A percentile compares a stretch with the other conserved stretches of the same genome.
phyloP scores from a whole-genome alignment of 805 yeast species.

The Yamadazyma takamatsuzukensis region DNA sequence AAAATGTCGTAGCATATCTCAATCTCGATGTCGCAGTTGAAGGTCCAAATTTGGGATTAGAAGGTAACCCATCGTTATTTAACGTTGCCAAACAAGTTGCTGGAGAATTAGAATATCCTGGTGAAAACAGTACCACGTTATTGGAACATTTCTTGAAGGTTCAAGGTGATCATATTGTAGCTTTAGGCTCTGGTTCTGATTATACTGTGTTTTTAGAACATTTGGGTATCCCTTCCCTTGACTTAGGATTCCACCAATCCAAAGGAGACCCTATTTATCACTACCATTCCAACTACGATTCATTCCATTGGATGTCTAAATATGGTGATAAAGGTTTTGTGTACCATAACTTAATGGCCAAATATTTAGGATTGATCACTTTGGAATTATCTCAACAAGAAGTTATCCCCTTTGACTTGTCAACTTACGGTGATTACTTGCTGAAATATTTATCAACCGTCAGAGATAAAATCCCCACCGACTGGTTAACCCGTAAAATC shows the following conservation, averaged over 20 bases:
- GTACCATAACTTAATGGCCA: slow-evolving; percentile 55
- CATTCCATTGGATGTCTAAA: slow-evolving; percentile 50
- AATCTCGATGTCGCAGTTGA: slow-evolving; percentile 50
- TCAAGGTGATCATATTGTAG: slow-evolving; percentile 30
- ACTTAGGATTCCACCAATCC: slow-evolving; percentile 36
- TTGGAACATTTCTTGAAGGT: slow-evolving; percentile 44
- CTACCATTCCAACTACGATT: slow-evolving; percentile 57
- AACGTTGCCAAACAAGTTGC: slow-evolving; percentile 44
- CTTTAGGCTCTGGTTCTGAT: slow-evolving; percentile 52
- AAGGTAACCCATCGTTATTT: slow-evolving; percentile 57
- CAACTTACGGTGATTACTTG: slow-evolving; percentile 47
- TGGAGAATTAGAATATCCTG: slow-evolving; percentile 42
- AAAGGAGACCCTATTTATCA: slow-evolving; percentile 50
- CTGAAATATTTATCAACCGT: slow-evolving; percentile 30
- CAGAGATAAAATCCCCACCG: slow-evolving; percentile 24
- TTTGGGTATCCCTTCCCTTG: slow-evolving; percentile 63
- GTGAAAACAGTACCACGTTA: slow-evolving; percentile 37
- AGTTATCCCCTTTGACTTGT: slow-evolving; percentile 45
- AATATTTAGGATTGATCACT: slow-evolving; percentile 53
- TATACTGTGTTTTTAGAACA: slow-evolving; percentile 60
- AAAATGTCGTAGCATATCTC: slow-evolving; percentile 47
- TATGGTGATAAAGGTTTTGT: slow-evolving; percentile 51
- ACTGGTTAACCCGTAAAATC: slow-evolving; percentile 26
- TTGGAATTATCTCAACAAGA: slow-evolving; percentile 56
- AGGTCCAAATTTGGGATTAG: slow-evolving; percentile 47